Base-by-base conservation (phyloP, 2,329 filamentous ascomycete genomes). In the Emergomyces orientalis region DNA sequence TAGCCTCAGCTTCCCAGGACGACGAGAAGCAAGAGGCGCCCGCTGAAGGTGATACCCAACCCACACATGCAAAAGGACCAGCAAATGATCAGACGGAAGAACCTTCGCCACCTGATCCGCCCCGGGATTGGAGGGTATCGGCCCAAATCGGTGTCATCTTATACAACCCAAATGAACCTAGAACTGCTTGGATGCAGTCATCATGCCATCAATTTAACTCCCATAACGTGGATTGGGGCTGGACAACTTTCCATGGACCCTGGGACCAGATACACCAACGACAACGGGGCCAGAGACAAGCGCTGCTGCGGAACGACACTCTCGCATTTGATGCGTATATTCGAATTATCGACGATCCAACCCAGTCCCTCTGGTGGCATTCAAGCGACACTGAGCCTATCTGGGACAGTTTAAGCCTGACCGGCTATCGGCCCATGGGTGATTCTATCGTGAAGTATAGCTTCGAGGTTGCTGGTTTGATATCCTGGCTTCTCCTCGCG, bases 121-220 rank as follows among this genome's bases (percentile, higher is more conserved):
- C 66, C n/a, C 39, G 41, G 25, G 69, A 74, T 19, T 81, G 78
- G 77, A 73, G 78, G 39, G 75, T 80, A 13, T 80, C 85, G n/a
- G 85, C 84, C 2, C 84, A 87, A 70, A 78, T 87, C 43, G 81
- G 81, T 47, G 80, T 87, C 30, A 80, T 86, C 56, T 75, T 86
- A 57, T 87, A 87, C 75, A 87, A 87, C 65, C 85, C 85, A 0
- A 76, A 78, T 32, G 85, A 87, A 67, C 85, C 85, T 55, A 80
- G 84, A 7, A 83, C 83, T 4, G 79, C 83, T 63, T 81, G 81
- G 70, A 80, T 79, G 68, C 78, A 82, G 62, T 81, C 79, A 14
- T 84, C 82, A 51, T 77, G 80, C 56, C 84, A 86, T 70, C 82
- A 84, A 62, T 87, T 85, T 72, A 82, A 81, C 67, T 78, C 79